These are phyloP conservation scores for Colletotrichum salicis DNA, from an alignment of 2,329 filamentous ascomycete species.

Conservation along the genomic window DNA sequence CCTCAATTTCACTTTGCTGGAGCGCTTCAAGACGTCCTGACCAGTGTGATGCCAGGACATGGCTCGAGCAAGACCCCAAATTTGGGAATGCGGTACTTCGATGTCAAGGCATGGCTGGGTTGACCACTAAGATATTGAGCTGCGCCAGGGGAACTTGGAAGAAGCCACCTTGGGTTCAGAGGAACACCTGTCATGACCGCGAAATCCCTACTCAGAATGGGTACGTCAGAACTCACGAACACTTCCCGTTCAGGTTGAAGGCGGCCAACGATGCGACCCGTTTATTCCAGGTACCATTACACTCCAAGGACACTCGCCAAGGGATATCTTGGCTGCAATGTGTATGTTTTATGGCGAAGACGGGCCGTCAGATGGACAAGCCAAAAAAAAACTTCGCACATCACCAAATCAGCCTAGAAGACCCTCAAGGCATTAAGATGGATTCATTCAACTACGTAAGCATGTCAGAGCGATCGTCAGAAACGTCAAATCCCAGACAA, in stretches of 20 bases:
- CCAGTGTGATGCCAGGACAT: conserved; percentile 1
- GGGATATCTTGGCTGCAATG: neutral
- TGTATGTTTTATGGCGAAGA: neutral
- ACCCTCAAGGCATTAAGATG: conserved; percentile 35
- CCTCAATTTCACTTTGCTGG: conserved; percentile 8
- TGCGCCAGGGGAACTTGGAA: neutral
- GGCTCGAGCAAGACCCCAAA: neutral
- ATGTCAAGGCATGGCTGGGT: neutral
- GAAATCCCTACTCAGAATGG: neutral
- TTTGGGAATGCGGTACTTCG: neutral
- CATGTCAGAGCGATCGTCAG: conserved; percentile 38
- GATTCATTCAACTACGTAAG: conserved; percentile 40
- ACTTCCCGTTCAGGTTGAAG: neutral
- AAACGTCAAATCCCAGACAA: conserved; percentile 36
- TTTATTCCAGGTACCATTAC: neutral
- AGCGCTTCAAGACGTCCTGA: neutral
- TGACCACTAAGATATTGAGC: neutral
- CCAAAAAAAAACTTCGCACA: neutral
- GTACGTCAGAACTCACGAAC: conserved; percentile 16
- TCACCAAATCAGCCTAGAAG: conserved; percentile 1
- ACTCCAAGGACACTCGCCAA: neutral
- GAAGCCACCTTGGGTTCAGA: neutral
- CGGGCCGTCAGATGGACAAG: neutral
- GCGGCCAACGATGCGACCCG: conserved; percentile 15
- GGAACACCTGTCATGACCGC: neutral